These are phyloP conservation scores for Dimargaris cristalligena DNA, from an alignment of 192 early-diverging fungal genomes.

Conservation along the genomic window DNA sequence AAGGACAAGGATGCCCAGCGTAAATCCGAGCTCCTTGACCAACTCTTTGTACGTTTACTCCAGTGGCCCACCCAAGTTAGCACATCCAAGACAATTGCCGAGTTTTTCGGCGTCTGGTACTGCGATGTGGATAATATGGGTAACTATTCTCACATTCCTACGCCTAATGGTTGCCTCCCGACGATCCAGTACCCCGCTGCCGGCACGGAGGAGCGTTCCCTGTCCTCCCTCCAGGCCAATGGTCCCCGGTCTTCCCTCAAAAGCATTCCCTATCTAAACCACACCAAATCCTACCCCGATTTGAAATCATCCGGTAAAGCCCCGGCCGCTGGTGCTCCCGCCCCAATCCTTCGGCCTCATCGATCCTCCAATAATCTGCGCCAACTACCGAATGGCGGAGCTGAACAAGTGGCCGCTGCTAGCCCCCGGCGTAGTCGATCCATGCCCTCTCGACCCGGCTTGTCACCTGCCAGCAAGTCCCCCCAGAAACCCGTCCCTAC, in stretches of 20 bases:
- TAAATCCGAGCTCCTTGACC: background rate
- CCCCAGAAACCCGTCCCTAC: background rate
- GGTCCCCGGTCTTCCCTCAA: background rate
- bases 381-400: no score
- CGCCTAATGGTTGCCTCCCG: background rate
- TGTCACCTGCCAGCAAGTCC: background rate
- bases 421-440: conserved; percentile 5
- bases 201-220: no score
- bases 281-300: background rate
- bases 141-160: conserved; percentile 1
- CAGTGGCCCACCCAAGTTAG: conserved; percentile 9
- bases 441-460: background rate
- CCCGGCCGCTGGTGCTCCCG: background rate
- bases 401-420: background rate
- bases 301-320: background rate
- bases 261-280: background rate
- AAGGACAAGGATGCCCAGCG: conserved; percentile 8
- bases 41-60: background rate
- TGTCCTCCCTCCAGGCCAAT: background rate
- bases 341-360: background rate
- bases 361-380: background rate
- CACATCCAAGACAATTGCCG: background rate
- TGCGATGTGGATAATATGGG: background rate
- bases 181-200: background rate
- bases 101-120: conserved; percentile 10